These are phyloP conservation scores for Apiosordaria backusii DNA, from an alignment of 495 filamentous ascomycete genomes.

Conservation along the genomic window DNA sequence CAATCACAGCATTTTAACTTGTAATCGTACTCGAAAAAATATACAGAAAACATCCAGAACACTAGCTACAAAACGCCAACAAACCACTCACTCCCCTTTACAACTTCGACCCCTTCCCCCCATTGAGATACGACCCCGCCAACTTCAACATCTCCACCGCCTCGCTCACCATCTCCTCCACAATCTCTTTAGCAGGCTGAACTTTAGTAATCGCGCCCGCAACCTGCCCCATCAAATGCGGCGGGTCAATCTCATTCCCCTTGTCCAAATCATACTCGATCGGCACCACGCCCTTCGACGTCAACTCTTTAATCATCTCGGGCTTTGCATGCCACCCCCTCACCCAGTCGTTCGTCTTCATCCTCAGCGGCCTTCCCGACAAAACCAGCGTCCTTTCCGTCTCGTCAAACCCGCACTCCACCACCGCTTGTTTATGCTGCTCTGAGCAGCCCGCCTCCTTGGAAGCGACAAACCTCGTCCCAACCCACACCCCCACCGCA, in stretches of 20 bases:
- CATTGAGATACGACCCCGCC: conserved; percentile 49
- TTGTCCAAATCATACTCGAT: conserved; percentile 74
- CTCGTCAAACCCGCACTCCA: conserved; percentile 67
- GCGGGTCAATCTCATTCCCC: conserved; percentile 71
- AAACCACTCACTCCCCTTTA: too few relatives aligned
- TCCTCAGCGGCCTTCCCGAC: conserved; percentile 72
- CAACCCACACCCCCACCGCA: conserved; percentile 75
- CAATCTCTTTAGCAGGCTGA: conserved; percentile 75
- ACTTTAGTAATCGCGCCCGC: conserved; percentile 69
- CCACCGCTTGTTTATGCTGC: conserved; percentile 78
- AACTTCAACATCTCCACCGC: conserved; percentile 65
- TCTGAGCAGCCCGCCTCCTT: conserved; percentile 72
- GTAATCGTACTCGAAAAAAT: too few relatives aligned
- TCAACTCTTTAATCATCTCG: conserved; percentile 68
- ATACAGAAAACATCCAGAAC: too few relatives aligned
- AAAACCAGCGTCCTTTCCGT: conserved; percentile 76
- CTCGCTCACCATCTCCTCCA: conserved; percentile 81
- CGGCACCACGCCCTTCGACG: conserved; percentile 69
- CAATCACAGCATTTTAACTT: too few relatives aligned
- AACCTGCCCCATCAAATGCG: conserved; percentile 93
- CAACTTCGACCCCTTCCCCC: conserved; percentile 39
- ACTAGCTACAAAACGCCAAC: too few relatives aligned
- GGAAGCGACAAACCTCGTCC: conserved; percentile 79
- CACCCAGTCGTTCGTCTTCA: conserved; percentile 78
- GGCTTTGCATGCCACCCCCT: conserved; percentile 70